Evolutionary conservation across 148 eudicot genomes (phyloP), one percentile per base, ranked within the genome.

Genomic region (Fagopyrum homotropicum): DNA sequence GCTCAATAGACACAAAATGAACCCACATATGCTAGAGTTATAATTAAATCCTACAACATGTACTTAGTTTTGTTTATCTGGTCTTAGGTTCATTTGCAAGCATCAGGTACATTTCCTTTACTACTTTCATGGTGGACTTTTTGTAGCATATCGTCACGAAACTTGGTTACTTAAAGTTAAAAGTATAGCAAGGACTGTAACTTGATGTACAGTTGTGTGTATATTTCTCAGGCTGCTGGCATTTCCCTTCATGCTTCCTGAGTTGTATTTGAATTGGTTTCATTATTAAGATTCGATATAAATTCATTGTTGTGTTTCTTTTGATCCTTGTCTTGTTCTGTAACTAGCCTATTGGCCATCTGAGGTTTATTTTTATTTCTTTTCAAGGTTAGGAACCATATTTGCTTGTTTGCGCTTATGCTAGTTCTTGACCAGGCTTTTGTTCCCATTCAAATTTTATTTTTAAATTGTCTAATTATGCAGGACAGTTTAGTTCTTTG

Each of bases 401-500:
- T 61, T 61, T 17, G 30, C 73, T 48, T 19, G 5, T 54, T 16
- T 72, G 56, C 43, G 29, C 40, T 72, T 72, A 1, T 45, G 16
- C 22, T 50, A 43, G 9, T 72, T 26, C 45, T 49, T 72, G 5
- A 9, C 59, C 5, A 11, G n/a, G 71, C 68, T 66, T 14, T 26
- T 15, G 6, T 72, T 47, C 75, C 40, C 44, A 49, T 29, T 72
- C 45, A 7, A 7, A 48, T 30, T 10, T 40, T 40, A 64, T 49
- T 50, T 7, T 16, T 9, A 49, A 76, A 12, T 45, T 66, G 64
- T 43, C 15, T 50, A 22, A 35, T 60, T 10, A 61, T 78, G 78
- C 87, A 95, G 99, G 91, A 71, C 79, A 72, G 45, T 69, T 77
- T 70, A 86, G 81, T 83, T 75, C 90, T 63, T 83, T 91, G 17